A percentile compares a stretch with the other conserved stretches of the same genome.
These are phyloP conservation scores for Blastobotrys elegans DNA, from an alignment of 1,139 yeast genomes.

Conservation along the genomic window DNA sequence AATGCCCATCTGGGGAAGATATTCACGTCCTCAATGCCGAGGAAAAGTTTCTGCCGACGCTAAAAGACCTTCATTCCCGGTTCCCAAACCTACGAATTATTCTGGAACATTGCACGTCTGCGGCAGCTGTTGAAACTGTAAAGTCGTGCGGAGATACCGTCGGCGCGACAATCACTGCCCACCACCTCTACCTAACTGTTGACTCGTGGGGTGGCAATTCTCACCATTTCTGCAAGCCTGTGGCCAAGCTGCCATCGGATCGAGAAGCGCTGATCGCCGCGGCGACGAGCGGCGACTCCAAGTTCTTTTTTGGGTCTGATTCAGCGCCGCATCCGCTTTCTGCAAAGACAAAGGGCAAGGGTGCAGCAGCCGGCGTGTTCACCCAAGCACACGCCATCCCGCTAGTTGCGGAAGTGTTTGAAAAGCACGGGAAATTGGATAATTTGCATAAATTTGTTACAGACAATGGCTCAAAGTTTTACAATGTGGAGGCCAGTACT, in stretches of 20 bases:
- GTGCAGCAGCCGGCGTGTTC: conserved; percentile 96
- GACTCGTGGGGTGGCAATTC: conserved; percentile 98
- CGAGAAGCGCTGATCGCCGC: conserved; percentile 75
- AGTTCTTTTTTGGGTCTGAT: conserved; percentile 94
- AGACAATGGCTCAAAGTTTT: conserved; percentile 66
- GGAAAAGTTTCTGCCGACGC: conserved; percentile 86
- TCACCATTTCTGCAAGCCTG: conserved; percentile 93
- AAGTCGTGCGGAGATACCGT: conserved; percentile 67
- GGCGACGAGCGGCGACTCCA: conserved; percentile 87
- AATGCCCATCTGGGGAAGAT: conserved; percentile 62
- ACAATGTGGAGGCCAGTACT: conserved; percentile 44
- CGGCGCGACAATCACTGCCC: conserved; percentile 94
- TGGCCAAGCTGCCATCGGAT: conserved; percentile 87
- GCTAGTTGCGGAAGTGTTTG: conserved; percentile 85
- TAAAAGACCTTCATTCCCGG: conserved; percentile 66
- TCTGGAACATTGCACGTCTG: conserved; percentile 92
- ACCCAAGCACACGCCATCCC: conserved; percentile 81
- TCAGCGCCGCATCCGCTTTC: conserved; percentile 93
- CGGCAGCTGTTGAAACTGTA: conserved; percentile 77
- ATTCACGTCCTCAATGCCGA: conserved; percentile 94
- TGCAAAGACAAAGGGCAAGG: conserved; percentile 67
- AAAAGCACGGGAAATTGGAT: conserved; percentile 55
- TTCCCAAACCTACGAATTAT: conserved; percentile 86
- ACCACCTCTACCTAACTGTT: conserved; percentile 80
- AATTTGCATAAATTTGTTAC: conserved; percentile 70